Conservation (phyloP, 2,329 filamentous ascomycete genomes). For the Fusarium musae region DNA sequence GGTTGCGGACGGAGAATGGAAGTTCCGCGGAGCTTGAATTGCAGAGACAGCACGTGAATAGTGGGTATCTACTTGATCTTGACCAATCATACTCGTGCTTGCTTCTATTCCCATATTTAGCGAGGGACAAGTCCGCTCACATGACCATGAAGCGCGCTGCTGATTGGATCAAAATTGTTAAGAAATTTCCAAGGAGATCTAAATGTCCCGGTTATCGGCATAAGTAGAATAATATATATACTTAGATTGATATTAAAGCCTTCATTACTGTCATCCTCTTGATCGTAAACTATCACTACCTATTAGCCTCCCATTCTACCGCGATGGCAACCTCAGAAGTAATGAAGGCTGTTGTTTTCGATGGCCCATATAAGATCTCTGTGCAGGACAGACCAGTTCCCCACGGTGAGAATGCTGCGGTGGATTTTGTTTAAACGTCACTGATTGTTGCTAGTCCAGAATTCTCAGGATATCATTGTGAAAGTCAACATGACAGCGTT, state of each 20-base stretch:
- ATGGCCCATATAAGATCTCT: constrained; percentile 78
- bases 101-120: too few relatives aligned
- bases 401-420: too few relatives aligned
- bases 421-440: too few relatives aligned
- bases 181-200: background rate
- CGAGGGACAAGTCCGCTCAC: background rate
- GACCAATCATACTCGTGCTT: background rate
- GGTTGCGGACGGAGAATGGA: background rate
- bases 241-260: background rate
- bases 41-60: background rate
- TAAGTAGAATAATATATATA: background rate
- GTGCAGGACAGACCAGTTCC: constrained; percentile 82
- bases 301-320: background rate
- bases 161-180: background rate
- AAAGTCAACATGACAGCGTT: constrained; percentile 87
- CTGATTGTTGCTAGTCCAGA: constrained; percentile 60
- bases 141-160: fast-evolving
- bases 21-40: background rate
- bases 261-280: too few relatives aligned
- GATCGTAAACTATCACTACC: too few relatives aligned
- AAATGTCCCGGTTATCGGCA: background rate
- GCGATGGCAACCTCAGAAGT: constrained; percentile 55
- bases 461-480: constrained; percentile 80
- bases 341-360: constrained; percentile 94
- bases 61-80: fast-evolving